Evolutionary conservation across 2,329 filamentous ascomycete species (phyloP), one percentile per base, ranked within the genome.

Genomic region (Polychaeton citri): DNA sequence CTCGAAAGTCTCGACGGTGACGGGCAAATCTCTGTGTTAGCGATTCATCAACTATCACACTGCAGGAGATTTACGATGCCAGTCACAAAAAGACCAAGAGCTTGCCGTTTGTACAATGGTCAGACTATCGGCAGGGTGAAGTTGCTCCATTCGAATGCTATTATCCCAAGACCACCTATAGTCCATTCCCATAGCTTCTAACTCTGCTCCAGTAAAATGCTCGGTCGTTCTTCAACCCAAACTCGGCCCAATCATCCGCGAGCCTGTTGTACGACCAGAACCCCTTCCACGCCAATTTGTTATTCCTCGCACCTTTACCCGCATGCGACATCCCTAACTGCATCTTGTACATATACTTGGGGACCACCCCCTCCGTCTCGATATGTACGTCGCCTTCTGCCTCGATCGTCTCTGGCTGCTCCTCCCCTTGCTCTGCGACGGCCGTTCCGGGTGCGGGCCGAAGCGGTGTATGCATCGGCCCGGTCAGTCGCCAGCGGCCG

Each of bases 221-320:
- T 41, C 66, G 61, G 55, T 78, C 72, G 49, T 79, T 74, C 52
- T 69, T 71, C 47, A 79, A 50, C 2, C 64, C 65, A 59, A 96
- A 96, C 60, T 83, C 80, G 3, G 70, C 83, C 81, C 83, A 90
- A 59, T 95, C 87, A 55, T 93, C 86, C 6, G 85, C 93, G 51
- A 93, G 59, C 47, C 74, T 72, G 54, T 96, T 93, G 54, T 92
- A 88, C 62, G 79, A 88, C 74, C 84, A 93, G 55, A 87, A 95
- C 1, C 81, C 80, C 49, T 81, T 80, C 88, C 90, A 98, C 1
- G 67, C 63, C 34, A 98, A 61, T 60, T 92, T 94, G 43, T 88
- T 95, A 51, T 92, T 94, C 53, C 76, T 75, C 0, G 76, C 65
- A 1, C 66, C 63, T 19, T 59, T 57, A 0, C 69, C 71, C 43